phyloP scores from a whole-genome alignment of 129 eudicot genomes.

The Saposhnikovia divaricata region DNA sequence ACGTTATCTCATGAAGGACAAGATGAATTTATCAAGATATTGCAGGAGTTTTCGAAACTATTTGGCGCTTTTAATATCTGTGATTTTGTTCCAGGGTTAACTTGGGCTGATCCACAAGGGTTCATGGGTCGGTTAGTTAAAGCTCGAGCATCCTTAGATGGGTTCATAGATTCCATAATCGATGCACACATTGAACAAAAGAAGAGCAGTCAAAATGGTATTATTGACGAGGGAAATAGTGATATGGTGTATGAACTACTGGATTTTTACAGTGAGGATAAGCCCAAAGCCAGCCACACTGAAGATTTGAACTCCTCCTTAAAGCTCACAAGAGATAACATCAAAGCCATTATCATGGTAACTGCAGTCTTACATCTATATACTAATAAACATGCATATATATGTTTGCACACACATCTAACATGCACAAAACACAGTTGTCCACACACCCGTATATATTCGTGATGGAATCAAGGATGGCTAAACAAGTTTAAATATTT shows the following conservation, averaged over 20 bases:
- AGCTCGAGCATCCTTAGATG: constrained; percentile 62
- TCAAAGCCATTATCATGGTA: constrained; percentile 93
- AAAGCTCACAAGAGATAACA: constrained; percentile 59
- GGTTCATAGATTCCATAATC: constrained; percentile 69
- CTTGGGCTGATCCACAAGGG: constrained; percentile 68
- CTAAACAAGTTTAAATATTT: no score
- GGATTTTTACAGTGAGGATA: constrained; percentile 60
- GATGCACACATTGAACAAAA: constrained; percentile 56
- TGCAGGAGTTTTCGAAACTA: constrained; percentile 82
- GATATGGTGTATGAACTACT: constrained; percentile 90
- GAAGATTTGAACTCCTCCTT: constrained; percentile 67
- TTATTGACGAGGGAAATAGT: constrained; percentile 16
- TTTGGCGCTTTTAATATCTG: constrained; percentile 84
- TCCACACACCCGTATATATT: no score
- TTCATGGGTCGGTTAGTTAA: constrained; percentile 36
- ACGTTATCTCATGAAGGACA: constrained; percentile 54
- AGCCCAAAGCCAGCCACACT: constrained; percentile 37
- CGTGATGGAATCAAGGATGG: no score
- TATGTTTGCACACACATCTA: no score
- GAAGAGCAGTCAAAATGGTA: constrained; percentile 11
- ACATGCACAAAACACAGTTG: no score
- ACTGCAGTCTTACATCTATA: not conserved
- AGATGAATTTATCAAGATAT: constrained; percentile 67
- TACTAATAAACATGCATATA: not conserved
- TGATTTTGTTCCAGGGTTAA: constrained; percentile 66